phyloP scores from a whole-genome alignment of 208 protist species.

The Angomonas deanei region DNA sequence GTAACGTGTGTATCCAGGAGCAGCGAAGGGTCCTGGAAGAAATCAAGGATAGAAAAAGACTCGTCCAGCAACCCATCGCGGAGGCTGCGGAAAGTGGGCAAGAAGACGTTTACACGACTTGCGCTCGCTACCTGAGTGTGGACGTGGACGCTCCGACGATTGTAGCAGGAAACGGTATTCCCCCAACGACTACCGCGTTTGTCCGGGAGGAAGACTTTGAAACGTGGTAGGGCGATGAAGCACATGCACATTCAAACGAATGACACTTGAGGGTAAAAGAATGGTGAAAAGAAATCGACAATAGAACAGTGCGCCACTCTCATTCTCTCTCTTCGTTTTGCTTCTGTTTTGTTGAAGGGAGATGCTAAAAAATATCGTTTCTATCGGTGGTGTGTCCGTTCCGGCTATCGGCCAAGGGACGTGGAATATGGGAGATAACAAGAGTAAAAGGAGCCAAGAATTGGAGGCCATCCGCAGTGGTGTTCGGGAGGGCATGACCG shows the following conservation, averaged over 20 bases:
- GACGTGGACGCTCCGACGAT: not conserved
- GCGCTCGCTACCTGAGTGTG: not conserved
- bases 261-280: not conserved
- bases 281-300: not conserved
- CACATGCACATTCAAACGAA: too few species aligned
- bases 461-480: conserved; percentile 27
- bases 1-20: conserved; percentile 39
- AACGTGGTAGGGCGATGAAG: not conserved
- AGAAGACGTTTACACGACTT: not conserved
- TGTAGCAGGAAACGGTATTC: too few species aligned
- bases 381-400: conserved; percentile 21
- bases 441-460: conserved; percentile 9
- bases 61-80: too few species aligned
- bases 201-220: not conserved
- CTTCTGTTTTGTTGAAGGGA: not conserved
- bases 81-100: not conserved
- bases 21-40: conserved; percentile 17
- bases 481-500: conserved; percentile 29
- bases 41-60: conserved; percentile 18
- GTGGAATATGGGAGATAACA: conserved; percentile 38
- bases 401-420: conserved; percentile 34
- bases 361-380: conserved; percentile 10
- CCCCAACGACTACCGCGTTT: not conserved
- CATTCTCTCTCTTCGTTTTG: not conserved
- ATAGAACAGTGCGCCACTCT: not conserved